Conservation (phyloP, 371 early-diverging fungal species). For the Mucor velutinosus region DNA sequence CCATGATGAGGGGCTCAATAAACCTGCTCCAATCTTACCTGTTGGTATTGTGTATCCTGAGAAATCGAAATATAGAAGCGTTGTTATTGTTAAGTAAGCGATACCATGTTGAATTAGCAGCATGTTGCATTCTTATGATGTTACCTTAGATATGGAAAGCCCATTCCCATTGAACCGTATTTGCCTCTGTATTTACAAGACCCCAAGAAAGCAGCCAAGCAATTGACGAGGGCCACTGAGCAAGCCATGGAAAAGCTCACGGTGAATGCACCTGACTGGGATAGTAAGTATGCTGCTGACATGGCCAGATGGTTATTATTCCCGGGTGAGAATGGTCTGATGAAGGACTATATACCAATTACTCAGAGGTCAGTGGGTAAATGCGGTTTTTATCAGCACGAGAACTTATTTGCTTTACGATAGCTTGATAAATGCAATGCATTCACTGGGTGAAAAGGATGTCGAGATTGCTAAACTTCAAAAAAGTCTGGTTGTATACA, state of each 20-base stretch:
- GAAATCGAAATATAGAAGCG: slow-evolving; percentile 60
- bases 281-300: slow-evolving; percentile 51
- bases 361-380: slow-evolving; percentile 46
- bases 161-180: slow-evolving; percentile 52
- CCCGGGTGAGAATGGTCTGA: slow-evolving; percentile 42
- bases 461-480: slow-evolving; percentile 39
- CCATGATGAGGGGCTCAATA: slow-evolving; percentile 29
- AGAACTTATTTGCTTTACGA: neutral
- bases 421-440: slow-evolving; percentile 51
- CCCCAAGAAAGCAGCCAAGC: slow-evolving; percentile 52
- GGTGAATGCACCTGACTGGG: slow-evolving; percentile 58
- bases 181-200: slow-evolving; percentile 47
- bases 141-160: slow-evolving; percentile 48
- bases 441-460: slow-evolving; percentile 26
- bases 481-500: slow-evolving; percentile 46
- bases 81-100: slow-evolving; percentile 53
- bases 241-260: slow-evolving; percentile 41
- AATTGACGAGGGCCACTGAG: slow-evolving; percentile 45
- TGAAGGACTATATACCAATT: slow-evolving; percentile 53
- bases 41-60: slow-evolving; percentile 61
- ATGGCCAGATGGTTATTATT: slow-evolving; percentile 55
- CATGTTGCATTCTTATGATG: neutral
- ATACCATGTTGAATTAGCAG: neutral
- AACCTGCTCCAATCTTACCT: slow-evolving; percentile 44
- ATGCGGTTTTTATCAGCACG: neutral